Conservation (phyloP, 2,329 filamentous ascomycete genomes). For the Sporothrix sp. region DNA sequence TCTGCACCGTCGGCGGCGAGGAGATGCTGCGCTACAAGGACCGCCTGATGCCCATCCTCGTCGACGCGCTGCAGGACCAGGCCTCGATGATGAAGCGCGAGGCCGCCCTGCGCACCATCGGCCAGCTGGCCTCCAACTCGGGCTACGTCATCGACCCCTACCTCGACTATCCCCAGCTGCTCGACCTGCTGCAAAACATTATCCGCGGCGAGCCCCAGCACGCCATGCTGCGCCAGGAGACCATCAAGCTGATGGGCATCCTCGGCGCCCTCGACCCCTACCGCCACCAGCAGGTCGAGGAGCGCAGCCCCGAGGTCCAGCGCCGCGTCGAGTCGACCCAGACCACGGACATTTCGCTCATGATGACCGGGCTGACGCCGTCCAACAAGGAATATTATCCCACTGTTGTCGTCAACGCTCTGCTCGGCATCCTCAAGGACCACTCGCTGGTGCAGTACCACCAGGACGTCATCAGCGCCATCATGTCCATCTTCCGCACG, state of each 20-base stretch:
- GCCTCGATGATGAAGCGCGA: conserved; percentile 84
- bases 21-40: conserved; percentile 91
- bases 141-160: conserved; percentile 98
- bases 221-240: conserved; percentile 78
- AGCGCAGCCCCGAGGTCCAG: conserved; percentile 75
- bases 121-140: conserved; percentile 88
- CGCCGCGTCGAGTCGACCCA: conserved; percentile 52
- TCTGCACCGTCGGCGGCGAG: conserved; percentile 86
- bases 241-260: conserved; percentile 93
- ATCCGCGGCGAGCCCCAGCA: conserved; percentile 83
- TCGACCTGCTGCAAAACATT: conserved; percentile 87
- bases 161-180: conserved; percentile 83
- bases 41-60: conserved; percentile 86
- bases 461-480: conserved; percentile 87
- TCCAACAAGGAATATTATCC: conserved; percentile 98
- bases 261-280: conserved; percentile 92
- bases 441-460: conserved; percentile 84
- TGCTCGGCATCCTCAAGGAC: conserved; percentile 86
- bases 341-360: conserved; percentile 87
- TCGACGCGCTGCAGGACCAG: conserved; percentile 88
- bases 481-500: conserved; percentile 98
- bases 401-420: conserved; percentile 91
- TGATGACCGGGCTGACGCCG: conserved; percentile 94
- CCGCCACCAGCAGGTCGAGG: conserved; percentile 86
- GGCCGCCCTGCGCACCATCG: conserved; percentile 80